Conservation (phyloP, 2,329 filamentous ascomycete genomes). For the Beauveria brongniartii region DNA sequence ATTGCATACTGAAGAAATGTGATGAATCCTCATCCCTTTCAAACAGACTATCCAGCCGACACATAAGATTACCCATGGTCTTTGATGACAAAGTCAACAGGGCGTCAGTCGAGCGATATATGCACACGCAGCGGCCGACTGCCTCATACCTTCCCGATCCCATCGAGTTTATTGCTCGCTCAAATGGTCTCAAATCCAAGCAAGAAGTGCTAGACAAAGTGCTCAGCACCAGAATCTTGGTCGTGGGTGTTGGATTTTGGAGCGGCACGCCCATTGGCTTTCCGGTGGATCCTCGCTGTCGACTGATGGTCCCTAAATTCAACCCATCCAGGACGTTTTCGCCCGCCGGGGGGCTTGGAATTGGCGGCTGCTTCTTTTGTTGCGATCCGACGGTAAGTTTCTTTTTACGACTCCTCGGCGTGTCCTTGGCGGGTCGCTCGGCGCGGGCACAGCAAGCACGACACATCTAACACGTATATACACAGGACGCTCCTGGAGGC, state of each 20-base stretch:
- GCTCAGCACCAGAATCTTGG: conserved; percentile 25
- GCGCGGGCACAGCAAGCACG: neutral
- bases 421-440: neutral
- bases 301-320: conserved; percentile 20
- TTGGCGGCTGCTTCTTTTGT: conserved; percentile 24
- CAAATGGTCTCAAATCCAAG: conserved; percentile 27
- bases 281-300: conserved; percentile 5
- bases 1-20: conserved; percentile 27
- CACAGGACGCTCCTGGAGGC: conserved; percentile 24
- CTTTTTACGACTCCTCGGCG: no score
- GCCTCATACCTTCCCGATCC: conserved; percentile 54
- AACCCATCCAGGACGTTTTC: conserved; percentile 24
- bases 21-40: conserved; percentile 28
- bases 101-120: conserved; percentile 41
- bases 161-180: conserved; percentile 38
- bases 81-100: conserved; percentile 25
- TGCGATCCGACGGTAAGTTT: conserved; percentile 21
- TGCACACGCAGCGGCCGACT: conserved; percentile 48
- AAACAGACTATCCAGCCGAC: conserved; percentile 11
- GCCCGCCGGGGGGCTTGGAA: conserved; percentile 24
- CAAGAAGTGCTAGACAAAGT: conserved; percentile 25
- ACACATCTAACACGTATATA: neutral
- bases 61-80: conserved; percentile 19
- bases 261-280: conserved; percentile 26
- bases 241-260: conserved; percentile 22